phyloP scores from a whole-genome alignment of 257 asterid species.

The Rhazya stricta region DNA sequence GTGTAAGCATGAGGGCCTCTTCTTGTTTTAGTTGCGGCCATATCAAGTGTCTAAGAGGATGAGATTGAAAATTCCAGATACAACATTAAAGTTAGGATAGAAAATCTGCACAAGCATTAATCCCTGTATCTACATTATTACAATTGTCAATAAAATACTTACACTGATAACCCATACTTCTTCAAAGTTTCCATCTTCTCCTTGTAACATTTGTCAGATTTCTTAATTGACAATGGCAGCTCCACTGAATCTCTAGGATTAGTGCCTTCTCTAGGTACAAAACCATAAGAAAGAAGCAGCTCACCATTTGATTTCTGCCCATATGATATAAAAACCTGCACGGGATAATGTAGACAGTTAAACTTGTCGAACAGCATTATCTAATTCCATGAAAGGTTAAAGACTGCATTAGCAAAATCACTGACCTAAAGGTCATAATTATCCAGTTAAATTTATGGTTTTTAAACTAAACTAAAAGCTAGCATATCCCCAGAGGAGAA shows the following conservation, averaged over 20 bases:
- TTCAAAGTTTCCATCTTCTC: conserved; percentile 63
- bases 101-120: conserved; percentile 3
- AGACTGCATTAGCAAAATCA: not conserved
- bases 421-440: not conserved
- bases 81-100: not conserved
- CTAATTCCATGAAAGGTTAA: not conserved
- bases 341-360: conserved; percentile 11
- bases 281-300: conserved; percentile 89
- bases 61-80: not conserved
- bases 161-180: conserved; percentile 70
- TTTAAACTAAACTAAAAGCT: not conserved
- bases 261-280: conserved; percentile 95
- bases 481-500: not conserved
- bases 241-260: conserved; percentile 84
- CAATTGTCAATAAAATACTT: conserved; percentile 26
- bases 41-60: conserved; percentile 3
- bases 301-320: conserved; percentile 92
- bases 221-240: conserved; percentile 53
- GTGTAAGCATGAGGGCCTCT: not conserved
- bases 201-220: conserved; percentile 71
- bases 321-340: conserved; percentile 90
- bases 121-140: conserved; percentile 3
- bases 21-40: not conserved
- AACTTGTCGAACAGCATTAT: not conserved
- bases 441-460: not conserved